Evolutionary conservation across 2,329 filamentous ascomycete genomes (phyloP).

Genomic region (Sporothrix humicola): DNA sequence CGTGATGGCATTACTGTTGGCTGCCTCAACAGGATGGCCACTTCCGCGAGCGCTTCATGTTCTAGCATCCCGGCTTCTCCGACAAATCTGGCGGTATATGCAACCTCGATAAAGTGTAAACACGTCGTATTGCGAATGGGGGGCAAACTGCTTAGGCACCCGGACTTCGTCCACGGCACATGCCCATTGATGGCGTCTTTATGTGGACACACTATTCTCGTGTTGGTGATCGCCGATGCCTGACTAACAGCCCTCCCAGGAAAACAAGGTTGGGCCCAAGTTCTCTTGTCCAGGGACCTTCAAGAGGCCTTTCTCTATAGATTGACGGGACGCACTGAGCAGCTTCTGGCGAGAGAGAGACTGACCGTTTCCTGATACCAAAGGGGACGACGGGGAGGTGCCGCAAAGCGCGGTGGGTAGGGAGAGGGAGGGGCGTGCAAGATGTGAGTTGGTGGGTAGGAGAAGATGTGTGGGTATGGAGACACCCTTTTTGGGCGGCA

Average conservation of each 20-base stretch:
- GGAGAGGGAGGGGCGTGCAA: not conserved
- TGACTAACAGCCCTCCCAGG: not conserved
- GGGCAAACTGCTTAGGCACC: not conserved
- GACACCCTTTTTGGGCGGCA: not conserved
- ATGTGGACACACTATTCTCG: not conserved
- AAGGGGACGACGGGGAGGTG: not conserved
- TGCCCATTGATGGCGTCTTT: slow-evolving; percentile 6
- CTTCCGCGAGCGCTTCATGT: not conserved
- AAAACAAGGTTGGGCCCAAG: not conserved
- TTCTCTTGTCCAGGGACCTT: not conserved
- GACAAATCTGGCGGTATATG: no score
- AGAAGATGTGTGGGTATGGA: not conserved
- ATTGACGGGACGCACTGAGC: not conserved
- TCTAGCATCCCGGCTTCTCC: no score
- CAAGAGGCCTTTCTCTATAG: not conserved
- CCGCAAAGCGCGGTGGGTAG: not conserved
- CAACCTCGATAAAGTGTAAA: not conserved
- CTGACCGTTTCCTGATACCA: not conserved
- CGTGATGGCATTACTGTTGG: not conserved
- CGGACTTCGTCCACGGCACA: slow-evolving; percentile 15
- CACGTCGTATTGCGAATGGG: not conserved
- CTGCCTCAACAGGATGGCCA: not conserved
- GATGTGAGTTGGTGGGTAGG: not conserved
- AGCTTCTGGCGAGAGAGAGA: not conserved
- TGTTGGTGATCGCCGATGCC: not conserved